Evolutionary conservation across 2,329 filamentous ascomycete species (phyloP), one percentile per base, ranked within the genome.

Genomic region (Leptosphaerulina australis): DNA sequence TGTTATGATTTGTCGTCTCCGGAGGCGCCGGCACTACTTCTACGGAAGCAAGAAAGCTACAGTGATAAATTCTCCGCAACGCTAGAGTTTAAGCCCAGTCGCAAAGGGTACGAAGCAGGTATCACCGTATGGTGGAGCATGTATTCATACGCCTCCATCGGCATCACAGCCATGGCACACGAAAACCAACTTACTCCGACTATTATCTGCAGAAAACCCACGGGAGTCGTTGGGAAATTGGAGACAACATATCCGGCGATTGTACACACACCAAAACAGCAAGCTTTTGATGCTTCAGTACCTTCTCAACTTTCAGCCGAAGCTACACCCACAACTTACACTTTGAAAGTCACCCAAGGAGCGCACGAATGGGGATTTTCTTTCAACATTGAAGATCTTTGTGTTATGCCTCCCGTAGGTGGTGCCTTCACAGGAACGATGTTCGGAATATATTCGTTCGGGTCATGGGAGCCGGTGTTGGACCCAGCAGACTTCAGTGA

Each of bases 91-190:
- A 58, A 67, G 0, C 80, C 81, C 0, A 68, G 63, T 0, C 70
- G 71, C 3, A 33, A 62, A 3, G 69, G 74, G 1, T 76, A 77
- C 2, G 82, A 84, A 67, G 81, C 82, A 0, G 82, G 82, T 0
- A 69, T 78, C 0, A 78, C 79, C 0, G 61, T 83, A 0, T 84
- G 79, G 76, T 82, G 80, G 78, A 82, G 77, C 35, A 77, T 81
- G 31, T 74, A 74, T 53, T 77, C 76, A 0, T 74, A 76, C 43
- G 71, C 67, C 36, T 76, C 71, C 25, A 69, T 80, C 2, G 78
- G 77, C 0, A 66, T 80, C 11, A 44, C 45, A 8, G 26, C 44
- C 1, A 6, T 35, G 5, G 3, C 39, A 12, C 28, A 34, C 11
- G 33, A 44, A 2, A 36, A 40, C 7, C 20, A 46, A 9, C 28